Evolutionary conservation across 768 basidiomycete species (phyloP).

Genomic region (Nidularia pulvinata): DNA sequence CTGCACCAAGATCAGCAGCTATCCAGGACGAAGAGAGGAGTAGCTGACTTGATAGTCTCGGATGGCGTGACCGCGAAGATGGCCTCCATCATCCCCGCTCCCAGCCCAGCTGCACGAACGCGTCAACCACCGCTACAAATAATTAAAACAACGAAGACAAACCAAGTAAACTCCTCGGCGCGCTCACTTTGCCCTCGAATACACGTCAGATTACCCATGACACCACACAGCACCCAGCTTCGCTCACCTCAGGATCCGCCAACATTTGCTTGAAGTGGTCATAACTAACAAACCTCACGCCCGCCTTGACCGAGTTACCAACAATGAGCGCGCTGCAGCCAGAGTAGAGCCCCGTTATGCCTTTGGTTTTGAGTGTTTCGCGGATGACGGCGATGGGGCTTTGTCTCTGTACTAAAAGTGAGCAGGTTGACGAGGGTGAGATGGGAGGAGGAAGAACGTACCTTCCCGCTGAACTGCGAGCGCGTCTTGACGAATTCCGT

Average conservation of each 20-base stretch:
- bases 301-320: slow-evolving; percentile 93
- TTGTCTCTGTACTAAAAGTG: slow-evolving; percentile 38
- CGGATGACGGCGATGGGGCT: slow-evolving; percentile 73
- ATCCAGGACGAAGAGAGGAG: not conserved
- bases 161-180: slow-evolving; percentile 86
- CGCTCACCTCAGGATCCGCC: slow-evolving; percentile 77
- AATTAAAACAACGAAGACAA: slow-evolving; percentile 4
- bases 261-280: slow-evolving; percentile 87
- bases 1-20: slow-evolving; percentile 34
- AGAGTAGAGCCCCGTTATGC: slow-evolving; percentile 87
- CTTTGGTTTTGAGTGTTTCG: slow-evolving; percentile 73
- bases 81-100: slow-evolving; percentile 92
- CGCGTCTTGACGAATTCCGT: slow-evolving; percentile 95
- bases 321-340: slow-evolving; percentile 89
- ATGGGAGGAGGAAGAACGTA: slow-evolving; percentile 18
- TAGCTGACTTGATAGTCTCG: slow-evolving; percentile 93
- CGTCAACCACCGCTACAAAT: not conserved
- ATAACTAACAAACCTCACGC: slow-evolving; percentile 94
- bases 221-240: not conserved
- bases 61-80: slow-evolving; percentile 95
- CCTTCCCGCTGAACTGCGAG: slow-evolving; percentile 87
- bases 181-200: slow-evolving; percentile 86
- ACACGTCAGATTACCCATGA: slow-evolving; percentile 1
- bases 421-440: not conserved
- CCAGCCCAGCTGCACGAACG: slow-evolving; percentile 58